phyloP scores from a whole-genome alignment of 2,329 filamentous ascomycete species.

The Orbilia oligospora region DNA sequence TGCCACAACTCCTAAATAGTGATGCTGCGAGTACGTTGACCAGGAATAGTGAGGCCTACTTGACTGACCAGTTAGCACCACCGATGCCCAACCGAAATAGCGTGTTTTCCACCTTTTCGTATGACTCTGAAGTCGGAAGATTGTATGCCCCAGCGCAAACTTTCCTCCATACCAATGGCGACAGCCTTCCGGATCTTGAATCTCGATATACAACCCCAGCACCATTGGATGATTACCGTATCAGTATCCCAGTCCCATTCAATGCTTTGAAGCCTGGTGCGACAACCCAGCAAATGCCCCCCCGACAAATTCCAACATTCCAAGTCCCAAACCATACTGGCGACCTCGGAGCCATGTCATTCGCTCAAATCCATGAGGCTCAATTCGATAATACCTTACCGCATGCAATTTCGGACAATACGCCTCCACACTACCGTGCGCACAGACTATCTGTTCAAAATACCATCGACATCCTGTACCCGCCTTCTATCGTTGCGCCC shows the following conservation, averaged over 20 bases:
- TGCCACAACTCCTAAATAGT: constrained; percentile 42
- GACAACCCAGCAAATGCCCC: neutral
- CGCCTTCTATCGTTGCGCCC: constrained; percentile 5
- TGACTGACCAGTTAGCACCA: constrained; percentile 25
- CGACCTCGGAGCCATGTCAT: constrained; percentile 45
- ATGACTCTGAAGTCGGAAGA: constrained; percentile 54
- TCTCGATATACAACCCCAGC: constrained; percentile 34
- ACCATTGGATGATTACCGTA: constrained; percentile 15
- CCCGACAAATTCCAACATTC: neutral
- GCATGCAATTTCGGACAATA: constrained; percentile 49
- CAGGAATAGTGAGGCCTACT: constrained; percentile 34
- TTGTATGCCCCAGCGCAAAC: constrained; percentile 51
- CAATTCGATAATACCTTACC: constrained; percentile 29
- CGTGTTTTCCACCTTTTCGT: constrained; percentile 36
- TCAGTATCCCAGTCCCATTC: constrained; percentile 8
- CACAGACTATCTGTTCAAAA: constrained; percentile 24
- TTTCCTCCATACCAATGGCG: constrained; percentile 28
- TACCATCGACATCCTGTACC: constrained; percentile 48
- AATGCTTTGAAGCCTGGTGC: neutral
- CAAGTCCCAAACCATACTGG: constrained; percentile 25
- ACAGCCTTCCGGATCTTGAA: constrained; percentile 25
- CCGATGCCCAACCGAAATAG: constrained; percentile 46
- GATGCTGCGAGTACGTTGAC: constrained; percentile 41
- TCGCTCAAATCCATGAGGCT: constrained; percentile 35
- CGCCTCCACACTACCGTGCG: neutral